These are phyloP conservation scores for Phytophthora pini DNA, from an alignment of 352 stramenopile species.

Conservation along the genomic window DNA sequence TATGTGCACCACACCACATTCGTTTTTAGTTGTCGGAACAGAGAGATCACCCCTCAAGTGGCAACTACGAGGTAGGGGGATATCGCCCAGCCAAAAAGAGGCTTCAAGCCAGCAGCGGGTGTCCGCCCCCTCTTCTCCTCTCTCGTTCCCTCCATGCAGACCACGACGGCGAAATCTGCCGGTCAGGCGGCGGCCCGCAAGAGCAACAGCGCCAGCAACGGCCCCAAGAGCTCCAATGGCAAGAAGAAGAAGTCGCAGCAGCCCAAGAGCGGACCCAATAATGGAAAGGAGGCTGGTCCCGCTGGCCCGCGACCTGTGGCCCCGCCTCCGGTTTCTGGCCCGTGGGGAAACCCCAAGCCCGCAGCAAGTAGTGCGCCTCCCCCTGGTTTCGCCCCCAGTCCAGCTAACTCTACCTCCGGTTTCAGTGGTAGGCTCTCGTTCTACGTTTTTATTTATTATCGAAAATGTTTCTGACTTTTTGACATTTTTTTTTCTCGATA, in stretches of 20 bases:
- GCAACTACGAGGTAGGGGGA: conserved; percentile 24
- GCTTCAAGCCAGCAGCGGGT: conserved; percentile 27
- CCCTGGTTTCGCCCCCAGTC: conserved; percentile 33
- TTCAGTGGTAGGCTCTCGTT: conserved; percentile 53
- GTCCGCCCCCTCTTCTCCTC: conserved; percentile 4
- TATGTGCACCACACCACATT: neutral
- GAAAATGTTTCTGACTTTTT: conserved; percentile 8
- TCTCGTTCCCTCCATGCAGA: conserved; percentile 35
- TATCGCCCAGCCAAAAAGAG: conserved; percentile 27
- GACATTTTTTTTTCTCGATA: conserved; percentile 20
- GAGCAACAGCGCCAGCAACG: conserved; percentile 15
- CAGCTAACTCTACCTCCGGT: conserved; percentile 20
- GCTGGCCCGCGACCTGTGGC: conserved; percentile 26
- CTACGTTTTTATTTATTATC: neutral
- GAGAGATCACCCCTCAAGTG: conserved; percentile 2
- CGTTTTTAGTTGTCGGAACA: conserved; percentile 10
- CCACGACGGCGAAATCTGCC: conserved; percentile 19
- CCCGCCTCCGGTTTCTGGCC: conserved; percentile 48
- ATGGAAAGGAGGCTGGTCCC: conserved; percentile 19
- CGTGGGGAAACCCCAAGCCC: conserved; percentile 36
- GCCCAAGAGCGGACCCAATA: conserved; percentile 30
- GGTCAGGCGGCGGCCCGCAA: conserved; percentile 29
- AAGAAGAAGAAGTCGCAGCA: conserved; percentile 53
- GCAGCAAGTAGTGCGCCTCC: conserved; percentile 27
- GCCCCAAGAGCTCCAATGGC: conserved; percentile 29